Conservation (phyloP, 2,329 filamentous ascomycete species). For the Calonectria multiphialidica region DNA sequence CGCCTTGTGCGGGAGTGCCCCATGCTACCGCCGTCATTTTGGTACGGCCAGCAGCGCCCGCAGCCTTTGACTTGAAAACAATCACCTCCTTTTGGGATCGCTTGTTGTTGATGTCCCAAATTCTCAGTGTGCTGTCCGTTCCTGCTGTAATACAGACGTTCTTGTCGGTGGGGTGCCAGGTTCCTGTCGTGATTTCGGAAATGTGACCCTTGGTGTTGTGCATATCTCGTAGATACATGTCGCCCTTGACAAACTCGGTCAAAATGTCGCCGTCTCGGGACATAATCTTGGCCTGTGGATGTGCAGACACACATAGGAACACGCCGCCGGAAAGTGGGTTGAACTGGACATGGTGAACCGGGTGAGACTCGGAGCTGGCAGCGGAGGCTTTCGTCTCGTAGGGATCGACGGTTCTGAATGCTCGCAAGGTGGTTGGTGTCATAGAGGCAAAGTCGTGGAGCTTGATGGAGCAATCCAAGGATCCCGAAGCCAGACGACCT, state of each 20-base stretch:
- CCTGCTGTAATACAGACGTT: constrained; percentile 91
- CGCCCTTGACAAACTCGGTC: constrained; percentile 93
- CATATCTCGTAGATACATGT: constrained; percentile 98
- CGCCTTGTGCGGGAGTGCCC: constrained; percentile 82
- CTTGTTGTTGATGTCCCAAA: constrained; percentile 96
- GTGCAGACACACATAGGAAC: constrained; percentile 88
- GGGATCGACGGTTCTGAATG: constrained; percentile 93
- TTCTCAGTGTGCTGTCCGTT: constrained; percentile 93
- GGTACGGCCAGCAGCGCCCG: constrained; percentile 88
- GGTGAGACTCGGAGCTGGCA: constrained; percentile 83
- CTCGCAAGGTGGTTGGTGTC: constrained; percentile 92
- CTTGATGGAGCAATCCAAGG: constrained; percentile 90
- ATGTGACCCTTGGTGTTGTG: constrained; percentile 98
- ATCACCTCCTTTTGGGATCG: constrained; percentile 92
- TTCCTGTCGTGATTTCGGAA: constrained; percentile 88
- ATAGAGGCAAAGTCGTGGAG: constrained; percentile 96
- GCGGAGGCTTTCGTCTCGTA: constrained; percentile 78
- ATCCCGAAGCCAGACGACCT: constrained; percentile 87
- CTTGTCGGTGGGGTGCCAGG: constrained; percentile 90
- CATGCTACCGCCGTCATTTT: constrained; percentile 95
- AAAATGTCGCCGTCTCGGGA: constrained; percentile 88
- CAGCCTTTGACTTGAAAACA: constrained; percentile 93
- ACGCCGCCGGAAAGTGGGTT: constrained; percentile 83
- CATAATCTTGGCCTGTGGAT: constrained; percentile 90
- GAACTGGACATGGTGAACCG: constrained; percentile 88